Conservation (phyloP, 805 yeast species). For the Saccharomyces mikatae region DNA sequence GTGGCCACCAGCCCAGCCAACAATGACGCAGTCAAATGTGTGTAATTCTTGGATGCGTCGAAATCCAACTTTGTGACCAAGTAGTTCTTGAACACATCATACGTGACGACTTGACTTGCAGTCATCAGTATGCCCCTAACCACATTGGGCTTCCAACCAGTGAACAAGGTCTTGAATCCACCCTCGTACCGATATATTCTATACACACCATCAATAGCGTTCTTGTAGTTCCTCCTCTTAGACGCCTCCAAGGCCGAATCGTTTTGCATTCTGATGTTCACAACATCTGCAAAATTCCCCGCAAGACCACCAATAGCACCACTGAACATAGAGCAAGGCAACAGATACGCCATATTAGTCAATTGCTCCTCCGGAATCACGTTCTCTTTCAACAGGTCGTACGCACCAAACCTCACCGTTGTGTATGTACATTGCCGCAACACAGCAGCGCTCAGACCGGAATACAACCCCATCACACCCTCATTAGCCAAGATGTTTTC, state of each 20-base stretch:
- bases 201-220: constrained; percentile 69
- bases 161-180: constrained; percentile 47
- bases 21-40: constrained; percentile 73
- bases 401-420: constrained; percentile 78
- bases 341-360: constrained; percentile 50
- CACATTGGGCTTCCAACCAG: constrained; percentile 73
- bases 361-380: constrained; percentile 35
- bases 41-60: constrained; percentile 53
- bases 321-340: constrained; percentile 77
- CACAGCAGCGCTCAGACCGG: constrained; percentile 75
- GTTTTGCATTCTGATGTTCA: constrained; percentile 85
- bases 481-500: constrained; percentile 32
- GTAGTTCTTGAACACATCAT: constrained; percentile 61
- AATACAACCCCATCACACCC: constrained; percentile 63
- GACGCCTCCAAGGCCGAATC: constrained; percentile 61
- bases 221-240: constrained; percentile 62
- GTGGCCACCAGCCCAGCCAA: constrained; percentile 85
- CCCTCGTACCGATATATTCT: constrained; percentile 59
- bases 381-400: constrained; percentile 63
- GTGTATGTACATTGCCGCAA: constrained; percentile 85
- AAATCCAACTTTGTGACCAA: constrained; percentile 43
- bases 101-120: constrained; percentile 82
- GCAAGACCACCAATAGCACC: constrained; percentile 80
- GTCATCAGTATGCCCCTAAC: constrained; percentile 82
- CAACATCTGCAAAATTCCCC: constrained; percentile 84